Evolutionary conservation across 2,329 filamentous ascomycete genomes (phyloP).

Genomic region (Pseudogymnoascus sp.): DNA sequence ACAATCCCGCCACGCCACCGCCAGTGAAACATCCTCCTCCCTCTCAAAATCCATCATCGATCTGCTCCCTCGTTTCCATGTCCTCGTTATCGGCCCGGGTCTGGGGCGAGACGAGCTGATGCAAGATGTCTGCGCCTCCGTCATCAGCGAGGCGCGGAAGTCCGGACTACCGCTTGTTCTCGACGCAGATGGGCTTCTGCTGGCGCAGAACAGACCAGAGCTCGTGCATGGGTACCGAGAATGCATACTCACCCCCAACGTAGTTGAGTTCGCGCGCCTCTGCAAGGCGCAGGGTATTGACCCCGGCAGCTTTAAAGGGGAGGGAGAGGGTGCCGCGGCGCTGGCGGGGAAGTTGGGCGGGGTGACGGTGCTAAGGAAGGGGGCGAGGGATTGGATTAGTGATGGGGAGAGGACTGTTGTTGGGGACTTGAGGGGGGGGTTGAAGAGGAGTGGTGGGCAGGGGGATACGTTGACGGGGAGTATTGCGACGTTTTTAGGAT

Average conservation of each 20-base stretch:
- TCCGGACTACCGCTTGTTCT: conserved; percentile 71
- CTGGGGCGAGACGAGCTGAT: conserved; percentile 84
- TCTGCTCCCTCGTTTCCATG: conserved; percentile 81
- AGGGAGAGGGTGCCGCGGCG: conserved; percentile 45
- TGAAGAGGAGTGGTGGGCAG: conserved; percentile 88
- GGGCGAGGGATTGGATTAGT: conserved; percentile 70
- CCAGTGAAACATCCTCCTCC: conserved; percentile 46
- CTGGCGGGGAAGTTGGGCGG: conserved; percentile 73
- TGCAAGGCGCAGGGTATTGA: conserved; percentile 68
- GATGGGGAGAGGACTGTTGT: conserved; percentile 69
- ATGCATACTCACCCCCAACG: conserved; percentile 88
- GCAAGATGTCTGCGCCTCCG: conserved; percentile 72
- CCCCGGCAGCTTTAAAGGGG: conserved; percentile 33
- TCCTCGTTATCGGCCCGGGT: conserved; percentile 86
- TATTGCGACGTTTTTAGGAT: conserved; percentile 80
- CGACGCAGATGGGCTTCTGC: conserved; percentile 78
- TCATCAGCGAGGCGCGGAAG: conserved; percentile 71
- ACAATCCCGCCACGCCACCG: conserved; percentile 51
- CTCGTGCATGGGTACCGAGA: conserved; percentile 73
- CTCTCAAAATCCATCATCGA: conserved; percentile 63
- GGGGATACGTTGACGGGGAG: conserved; percentile 90
- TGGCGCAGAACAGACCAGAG: conserved; percentile 68
- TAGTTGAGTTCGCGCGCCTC: conserved; percentile 81
- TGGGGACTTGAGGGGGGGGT: conserved; percentile 69
- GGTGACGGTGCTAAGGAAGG: conserved; percentile 89